phyloP scores from a whole-genome alignment of 1,139 yeast species.

The Suhomyces yuchorum region DNA sequence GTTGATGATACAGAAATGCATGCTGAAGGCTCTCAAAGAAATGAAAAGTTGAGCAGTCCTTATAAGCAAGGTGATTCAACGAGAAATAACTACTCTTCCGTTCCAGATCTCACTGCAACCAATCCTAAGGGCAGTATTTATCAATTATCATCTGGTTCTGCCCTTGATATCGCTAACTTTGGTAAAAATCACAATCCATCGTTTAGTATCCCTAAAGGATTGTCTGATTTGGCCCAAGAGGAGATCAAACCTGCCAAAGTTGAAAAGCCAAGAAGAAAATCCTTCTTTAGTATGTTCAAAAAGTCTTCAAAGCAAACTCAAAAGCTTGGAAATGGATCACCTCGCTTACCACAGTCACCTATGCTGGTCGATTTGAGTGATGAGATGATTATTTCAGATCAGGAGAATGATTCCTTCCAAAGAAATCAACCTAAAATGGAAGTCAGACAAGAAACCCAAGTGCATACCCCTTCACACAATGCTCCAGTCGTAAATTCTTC shows the following conservation, averaged over 20 bases:
- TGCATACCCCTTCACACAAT: background rate
- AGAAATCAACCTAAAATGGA: background rate
- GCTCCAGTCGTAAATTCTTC: background rate
- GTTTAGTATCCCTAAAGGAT: slow-evolving; percentile 25
- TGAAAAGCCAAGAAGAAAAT: slow-evolving; percentile 20
- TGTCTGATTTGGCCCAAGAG: slow-evolving; percentile 20
- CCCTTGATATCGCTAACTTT: slow-evolving; percentile 43
- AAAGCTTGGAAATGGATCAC: slow-evolving; percentile 14
- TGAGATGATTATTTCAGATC: background rate
- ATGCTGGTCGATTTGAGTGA: slow-evolving; percentile 13
- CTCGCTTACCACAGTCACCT: slow-evolving; percentile 22
- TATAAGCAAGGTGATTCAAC: background rate
- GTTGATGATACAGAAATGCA: slow-evolving; percentile 10
- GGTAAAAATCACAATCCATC: slow-evolving; percentile 48
- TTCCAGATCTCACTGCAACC: slow-evolving; percentile 28
- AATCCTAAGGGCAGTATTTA: slow-evolving; percentile 19
- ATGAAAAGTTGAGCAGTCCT: slow-evolving; percentile 2
- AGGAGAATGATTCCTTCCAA: background rate
- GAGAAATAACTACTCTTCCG: slow-evolving; percentile 21
- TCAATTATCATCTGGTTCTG: slow-evolving; percentile 41
- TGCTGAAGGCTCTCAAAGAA: background rate
- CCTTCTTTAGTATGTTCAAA: slow-evolving; percentile 31
- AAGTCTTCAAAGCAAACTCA: slow-evolving; percentile 18
- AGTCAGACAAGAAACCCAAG: background rate
- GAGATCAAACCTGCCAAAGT: slow-evolving; percentile 10